These are phyloP conservation scores for Oenanthe sinensis DNA, from an alignment of 129 eudicot species.

Conservation along the genomic window DNA sequence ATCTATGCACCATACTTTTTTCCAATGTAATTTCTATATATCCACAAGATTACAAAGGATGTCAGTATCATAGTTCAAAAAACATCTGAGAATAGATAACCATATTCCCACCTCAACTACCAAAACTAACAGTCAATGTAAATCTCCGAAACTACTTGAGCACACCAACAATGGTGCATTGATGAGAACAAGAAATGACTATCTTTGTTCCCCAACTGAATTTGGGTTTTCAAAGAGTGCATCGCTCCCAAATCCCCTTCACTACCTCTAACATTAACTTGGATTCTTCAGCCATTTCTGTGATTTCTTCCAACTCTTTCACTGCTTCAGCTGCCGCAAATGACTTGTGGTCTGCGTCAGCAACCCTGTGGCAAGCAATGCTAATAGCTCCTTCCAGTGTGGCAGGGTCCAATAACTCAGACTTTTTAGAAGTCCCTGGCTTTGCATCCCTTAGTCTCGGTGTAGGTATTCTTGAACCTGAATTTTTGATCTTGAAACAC, in stretches of 20 bases:
- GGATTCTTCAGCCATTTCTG: slow-evolving; percentile 33
- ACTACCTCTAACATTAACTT: slow-evolving; percentile 15
- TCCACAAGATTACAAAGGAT: slow-evolving; percentile 10
- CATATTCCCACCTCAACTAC: slow-evolving; percentile 3
- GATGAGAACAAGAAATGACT: slow-evolving; percentile 1
- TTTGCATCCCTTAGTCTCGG: slow-evolving; percentile 19
- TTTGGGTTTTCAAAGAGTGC: slow-evolving; percentile 12
- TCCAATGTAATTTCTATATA: background rate
- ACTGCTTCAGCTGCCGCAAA: slow-evolving; percentile 33
- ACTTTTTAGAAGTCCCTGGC: slow-evolving; percentile 7
- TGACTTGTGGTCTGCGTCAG: slow-evolving; percentile 31
- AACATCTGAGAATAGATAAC: background rate
- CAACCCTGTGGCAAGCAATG: slow-evolving; percentile 26
- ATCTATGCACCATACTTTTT: background rate
- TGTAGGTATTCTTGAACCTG: slow-evolving; percentile 16
- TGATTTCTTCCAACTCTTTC: slow-evolving; percentile 29
- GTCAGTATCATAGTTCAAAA: slow-evolving; percentile 1
- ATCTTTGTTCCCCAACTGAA: slow-evolving; percentile 1
- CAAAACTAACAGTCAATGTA: background rate
- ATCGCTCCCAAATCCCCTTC: slow-evolving; percentile 22
- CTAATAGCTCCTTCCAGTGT: slow-evolving; percentile 32
- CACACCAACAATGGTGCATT: background rate
- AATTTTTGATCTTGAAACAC: slow-evolving; percentile 26
- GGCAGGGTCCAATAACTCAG: background rate
- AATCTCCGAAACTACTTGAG: background rate